A percentile compares a stretch with the other conserved stretches of the same genome.
phyloP scores from a whole-genome alignment of 2,329 filamentous ascomycete species.

The Neonectria magnoliae region DNA sequence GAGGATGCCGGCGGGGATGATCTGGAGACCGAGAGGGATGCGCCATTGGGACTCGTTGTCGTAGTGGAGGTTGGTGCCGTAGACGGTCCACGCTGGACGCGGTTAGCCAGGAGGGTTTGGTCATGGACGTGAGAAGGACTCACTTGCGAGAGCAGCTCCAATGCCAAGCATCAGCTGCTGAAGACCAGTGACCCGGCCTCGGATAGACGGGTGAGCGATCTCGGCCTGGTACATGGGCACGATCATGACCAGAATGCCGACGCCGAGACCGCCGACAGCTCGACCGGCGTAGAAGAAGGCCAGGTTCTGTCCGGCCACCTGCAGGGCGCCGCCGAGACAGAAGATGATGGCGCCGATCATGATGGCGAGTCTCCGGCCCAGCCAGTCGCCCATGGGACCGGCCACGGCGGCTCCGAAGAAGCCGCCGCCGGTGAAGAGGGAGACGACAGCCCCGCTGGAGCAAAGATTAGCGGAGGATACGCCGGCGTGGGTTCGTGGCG shows the following conservation, averaged over 20 bases:
- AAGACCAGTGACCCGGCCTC: conserved; percentile 75
- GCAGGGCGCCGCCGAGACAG: conserved; percentile 75
- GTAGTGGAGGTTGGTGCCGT: conserved; percentile 53
- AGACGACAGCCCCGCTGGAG: conserved; percentile 57
- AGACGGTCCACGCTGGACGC: conserved; percentile 72
- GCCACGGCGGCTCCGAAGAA: conserved; percentile 76
- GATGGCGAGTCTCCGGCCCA: conserved; percentile 78
- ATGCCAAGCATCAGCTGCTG: conserved; percentile 86
- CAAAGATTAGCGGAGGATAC: not conserved
- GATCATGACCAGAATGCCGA: conserved; percentile 36
- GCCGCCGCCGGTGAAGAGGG: conserved; percentile 78
- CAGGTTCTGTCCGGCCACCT: conserved; percentile 70
- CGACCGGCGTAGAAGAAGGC: conserved; percentile 76
- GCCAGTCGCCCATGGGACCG: conserved; percentile 69
- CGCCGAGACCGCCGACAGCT: conserved; percentile 71
- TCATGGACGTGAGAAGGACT: not conserved
- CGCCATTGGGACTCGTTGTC: conserved; percentile 28
- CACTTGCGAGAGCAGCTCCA: conserved; percentile 68
- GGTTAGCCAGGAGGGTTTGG: not conserved
- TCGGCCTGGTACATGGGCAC: conserved; percentile 78
- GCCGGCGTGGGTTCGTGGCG: no score
- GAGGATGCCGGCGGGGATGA: conserved; percentile 27
- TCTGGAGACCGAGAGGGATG: conserved; percentile 33
- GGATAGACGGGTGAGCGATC: conserved; percentile 78
- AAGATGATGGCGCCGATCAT: conserved; percentile 75